Evolutionary conservation across 768 basidiomycete species (phyloP), one percentile per base, ranked within the genome.

Genomic region (Mycena leptocephala): DNA sequence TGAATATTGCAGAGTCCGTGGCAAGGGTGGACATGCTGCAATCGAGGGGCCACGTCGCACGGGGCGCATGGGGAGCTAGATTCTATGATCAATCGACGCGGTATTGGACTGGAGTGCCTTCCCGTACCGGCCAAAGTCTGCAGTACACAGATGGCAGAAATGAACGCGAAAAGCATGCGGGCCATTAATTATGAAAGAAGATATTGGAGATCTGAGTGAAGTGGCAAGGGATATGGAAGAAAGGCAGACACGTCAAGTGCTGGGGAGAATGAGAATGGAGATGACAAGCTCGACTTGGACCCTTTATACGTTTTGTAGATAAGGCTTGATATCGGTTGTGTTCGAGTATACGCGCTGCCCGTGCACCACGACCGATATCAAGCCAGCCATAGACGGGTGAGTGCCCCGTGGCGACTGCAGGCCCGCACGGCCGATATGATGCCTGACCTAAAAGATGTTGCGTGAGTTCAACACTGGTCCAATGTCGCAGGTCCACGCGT

Each of bases 241-340:
- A 62, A 62, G 61, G 61, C 61, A 62, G 61, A 62, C 61, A 62
- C 61, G 61, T 62, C 61, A 62, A 62, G 61, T 62, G 61, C 61
- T 62, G 61, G 61, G 24, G 61, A 26, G 61, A 62, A 62, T 62
- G 61, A 62, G 61, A 62, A 62, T 62, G 39, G 18, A 28, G 61
- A 62, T 62, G 24, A 62, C 37, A 41, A n/a, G 9, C 3, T 18
- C 39, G n/a, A 5, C 37, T 28, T 41, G 24, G 26, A 13, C 61
- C 5, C 14, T 39, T 62, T 39, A 41, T 41, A 41, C 24, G 8
- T 18, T 26, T 28, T 35, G 33, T 24, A 22, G 10, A 61, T 24
- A 61, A 11, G 32, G 39, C 61, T 62, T 62, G 37, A 39, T 41
- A 62, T 62, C 39, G 37, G 39, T 18, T 13, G 51, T 24, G 35